Evolutionary conservation across 108 stramenopile genomes (phyloP).

Genomic region (Cyclotella sp.): DNA sequence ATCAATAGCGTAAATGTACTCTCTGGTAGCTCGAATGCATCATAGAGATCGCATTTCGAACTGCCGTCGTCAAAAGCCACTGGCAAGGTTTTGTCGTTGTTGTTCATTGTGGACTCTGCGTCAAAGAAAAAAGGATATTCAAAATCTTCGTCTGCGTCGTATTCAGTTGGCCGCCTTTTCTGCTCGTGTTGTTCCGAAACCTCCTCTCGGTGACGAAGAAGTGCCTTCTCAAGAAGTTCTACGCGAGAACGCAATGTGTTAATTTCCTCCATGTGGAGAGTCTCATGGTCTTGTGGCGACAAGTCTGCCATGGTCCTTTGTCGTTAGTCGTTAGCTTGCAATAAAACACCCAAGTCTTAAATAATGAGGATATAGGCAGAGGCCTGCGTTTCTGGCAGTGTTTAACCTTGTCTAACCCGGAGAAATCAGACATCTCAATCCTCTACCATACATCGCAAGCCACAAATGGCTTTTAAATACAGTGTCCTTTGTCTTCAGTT

Average conservation of each 20-base stretch:
- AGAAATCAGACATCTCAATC: too few species aligned
- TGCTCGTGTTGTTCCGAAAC: neutral
- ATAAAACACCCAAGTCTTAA: too few species aligned
- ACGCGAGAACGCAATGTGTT: neutral
- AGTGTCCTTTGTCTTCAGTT: too few species aligned
- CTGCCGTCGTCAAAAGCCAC: neutral
- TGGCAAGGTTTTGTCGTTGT: neutral
- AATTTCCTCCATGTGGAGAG: neutral
- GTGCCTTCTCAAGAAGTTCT: neutral
- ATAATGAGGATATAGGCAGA: too few species aligned
- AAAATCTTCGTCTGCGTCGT: neutral
- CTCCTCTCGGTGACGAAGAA: neutral
- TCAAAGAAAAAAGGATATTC: neutral
- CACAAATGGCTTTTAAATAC: too few species aligned
- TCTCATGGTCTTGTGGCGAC: too few species aligned
- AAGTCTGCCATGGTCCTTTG: too few species aligned
- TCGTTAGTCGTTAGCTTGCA: too few species aligned
- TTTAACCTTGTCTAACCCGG: too few species aligned
- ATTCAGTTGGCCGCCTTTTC: too few species aligned
- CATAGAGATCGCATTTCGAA: neutral
- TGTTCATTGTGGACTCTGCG: neutral
- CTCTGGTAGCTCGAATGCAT: conserved; percentile 31
- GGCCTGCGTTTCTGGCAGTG: too few species aligned
- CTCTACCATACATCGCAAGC: too few species aligned
- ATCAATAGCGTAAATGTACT: conserved; percentile 43